phyloP scores from a whole-genome alignment of 31 red algal species.

The Odonthalia washingtoniensis region DNA sequence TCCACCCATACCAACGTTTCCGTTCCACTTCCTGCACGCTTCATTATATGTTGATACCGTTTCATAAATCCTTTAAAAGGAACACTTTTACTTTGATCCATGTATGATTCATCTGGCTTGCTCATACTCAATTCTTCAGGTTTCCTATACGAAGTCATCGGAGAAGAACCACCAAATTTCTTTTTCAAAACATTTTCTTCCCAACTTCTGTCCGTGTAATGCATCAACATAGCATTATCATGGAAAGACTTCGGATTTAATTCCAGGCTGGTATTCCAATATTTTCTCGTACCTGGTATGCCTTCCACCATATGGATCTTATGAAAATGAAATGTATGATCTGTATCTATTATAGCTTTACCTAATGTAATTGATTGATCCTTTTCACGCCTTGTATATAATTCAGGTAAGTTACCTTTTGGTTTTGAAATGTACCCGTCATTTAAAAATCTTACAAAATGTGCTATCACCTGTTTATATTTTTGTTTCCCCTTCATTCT shows the following conservation, averaged over 20 bases:
- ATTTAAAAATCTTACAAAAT: constrained; percentile 43
- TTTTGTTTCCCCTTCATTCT: constrained; percentile 13
- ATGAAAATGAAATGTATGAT: constrained; percentile 20
- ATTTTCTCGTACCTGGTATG: neutral
- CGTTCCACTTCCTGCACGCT: neutral
- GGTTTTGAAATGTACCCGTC: constrained; percentile 30
- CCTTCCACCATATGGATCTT: constrained; percentile 15
- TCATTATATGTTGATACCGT: neutral
- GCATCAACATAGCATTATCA: constrained; percentile 48
- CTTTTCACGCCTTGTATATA: constrained; percentile 40
- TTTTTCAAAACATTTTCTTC: constrained; percentile 38
- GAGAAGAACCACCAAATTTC: constrained; percentile 24
- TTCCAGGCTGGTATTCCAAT: constrained; percentile 45
- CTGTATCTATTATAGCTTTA: constrained; percentile 32
- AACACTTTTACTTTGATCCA: neutral
- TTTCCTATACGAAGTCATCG: constrained; percentile 24
- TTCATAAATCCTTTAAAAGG: neutral
- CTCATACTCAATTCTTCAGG: constrained; percentile 31
- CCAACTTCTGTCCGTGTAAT: constrained; percentile 44
- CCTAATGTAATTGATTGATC: constrained; percentile 12
- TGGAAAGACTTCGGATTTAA: constrained; percentile 26
- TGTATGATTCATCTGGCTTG: constrained; percentile 28
- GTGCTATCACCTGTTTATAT: constrained; percentile 19
- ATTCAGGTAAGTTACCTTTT: constrained; percentile 39
- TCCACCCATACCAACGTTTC: neutral